Conservation (phyloP, 139 green algal genomes). For the Chlorella sp. region DNA sequence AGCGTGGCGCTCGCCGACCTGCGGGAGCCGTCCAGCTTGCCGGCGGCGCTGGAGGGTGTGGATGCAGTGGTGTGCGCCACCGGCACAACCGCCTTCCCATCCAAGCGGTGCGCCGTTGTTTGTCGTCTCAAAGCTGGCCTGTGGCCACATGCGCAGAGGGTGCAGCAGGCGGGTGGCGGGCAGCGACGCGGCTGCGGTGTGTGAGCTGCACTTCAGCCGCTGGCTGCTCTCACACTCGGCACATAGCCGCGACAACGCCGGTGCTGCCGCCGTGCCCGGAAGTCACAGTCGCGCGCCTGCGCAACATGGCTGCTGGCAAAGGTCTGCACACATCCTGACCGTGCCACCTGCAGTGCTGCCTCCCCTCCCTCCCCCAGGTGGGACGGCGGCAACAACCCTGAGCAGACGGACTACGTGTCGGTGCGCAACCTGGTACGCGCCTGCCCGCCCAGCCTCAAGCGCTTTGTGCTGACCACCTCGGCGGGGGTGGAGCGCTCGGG, state of each 20-base stretch:
- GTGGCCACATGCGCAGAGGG: too few relatives aligned
- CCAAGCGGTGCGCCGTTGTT: slow-evolving; percentile 54
- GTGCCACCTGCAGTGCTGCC: not conserved
- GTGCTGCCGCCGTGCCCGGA: too few relatives aligned
- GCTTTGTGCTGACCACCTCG: slow-evolving; percentile 89
- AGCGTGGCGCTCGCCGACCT: slow-evolving; percentile 47
- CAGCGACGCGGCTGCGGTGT: too few relatives aligned
- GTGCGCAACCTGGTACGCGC: slow-evolving; percentile 79
- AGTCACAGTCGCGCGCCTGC: too few relatives aligned
- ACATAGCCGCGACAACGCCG: too few relatives aligned
- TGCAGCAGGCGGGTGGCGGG: too few relatives aligned
- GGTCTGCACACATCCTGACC: too few relatives aligned
- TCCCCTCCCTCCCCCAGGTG: slow-evolving; percentile 58
- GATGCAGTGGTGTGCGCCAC: slow-evolving; percentile 73
- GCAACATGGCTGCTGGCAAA: not conserved
- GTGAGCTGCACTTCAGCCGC: too few relatives aligned
- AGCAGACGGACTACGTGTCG: slow-evolving; percentile 78
- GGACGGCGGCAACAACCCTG: slow-evolving; percentile 84
- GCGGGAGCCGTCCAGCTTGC: slow-evolving; percentile 36
- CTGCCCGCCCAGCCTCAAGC: slow-evolving; percentile 53
- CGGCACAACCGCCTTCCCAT: slow-evolving; percentile 92
- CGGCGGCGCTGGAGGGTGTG: slow-evolving; percentile 55
- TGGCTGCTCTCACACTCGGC: too few relatives aligned
- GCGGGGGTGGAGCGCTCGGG: slow-evolving; percentile 84
- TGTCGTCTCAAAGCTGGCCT: not conserved